These are phyloP conservation scores for Penicillium concentricum DNA, from an alignment of 2,329 filamentous ascomycete species.

Conservation along the genomic window DNA sequence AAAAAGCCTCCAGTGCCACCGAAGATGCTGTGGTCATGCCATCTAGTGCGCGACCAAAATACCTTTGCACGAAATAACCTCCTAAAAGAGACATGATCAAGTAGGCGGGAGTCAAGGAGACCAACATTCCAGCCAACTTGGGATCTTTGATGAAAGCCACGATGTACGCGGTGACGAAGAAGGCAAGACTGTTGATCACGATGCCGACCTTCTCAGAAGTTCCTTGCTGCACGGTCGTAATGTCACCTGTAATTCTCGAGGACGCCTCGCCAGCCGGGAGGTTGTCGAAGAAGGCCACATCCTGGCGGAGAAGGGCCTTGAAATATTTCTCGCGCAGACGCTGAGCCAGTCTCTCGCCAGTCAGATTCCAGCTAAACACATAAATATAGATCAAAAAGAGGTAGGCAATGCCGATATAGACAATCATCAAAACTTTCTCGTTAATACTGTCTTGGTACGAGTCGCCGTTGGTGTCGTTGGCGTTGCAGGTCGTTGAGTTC, in stretches of 20 bases:
- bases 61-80: slow-evolving; percentile 54
- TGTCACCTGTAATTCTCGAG: slow-evolving; percentile 80
- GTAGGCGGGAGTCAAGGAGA: slow-evolving; percentile 62
- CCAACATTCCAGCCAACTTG: slow-evolving; percentile 65
- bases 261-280: slow-evolving; percentile 81
- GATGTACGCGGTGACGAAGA: slow-evolving; percentile 75
- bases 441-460: slow-evolving; percentile 9
- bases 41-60: slow-evolving; percentile 49
- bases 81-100: slow-evolving; percentile 57
- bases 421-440: slow-evolving; percentile 16
- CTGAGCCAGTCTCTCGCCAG: slow-evolving; percentile 66
- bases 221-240: slow-evolving; percentile 79
- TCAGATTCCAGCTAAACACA: slow-evolving; percentile 81
- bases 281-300: slow-evolving; percentile 82
- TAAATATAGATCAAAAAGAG: slow-evolving; percentile 69
- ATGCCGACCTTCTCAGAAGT: slow-evolving; percentile 78
- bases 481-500: slow-evolving; percentile 25
- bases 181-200: slow-evolving; percentile 66
- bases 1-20: slow-evolving; percentile 61
- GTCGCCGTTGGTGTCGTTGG: background rate
- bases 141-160: slow-evolving; percentile 80
- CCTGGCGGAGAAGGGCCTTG: slow-evolving; percentile 71
- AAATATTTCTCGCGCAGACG: slow-evolving; percentile 75
- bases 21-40: slow-evolving; percentile 58
- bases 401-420: slow-evolving; percentile 72